Base-by-base conservation (phyloP, 495 filamentous ascomycete genomes). In the Penicillium cinerascens region DNA sequence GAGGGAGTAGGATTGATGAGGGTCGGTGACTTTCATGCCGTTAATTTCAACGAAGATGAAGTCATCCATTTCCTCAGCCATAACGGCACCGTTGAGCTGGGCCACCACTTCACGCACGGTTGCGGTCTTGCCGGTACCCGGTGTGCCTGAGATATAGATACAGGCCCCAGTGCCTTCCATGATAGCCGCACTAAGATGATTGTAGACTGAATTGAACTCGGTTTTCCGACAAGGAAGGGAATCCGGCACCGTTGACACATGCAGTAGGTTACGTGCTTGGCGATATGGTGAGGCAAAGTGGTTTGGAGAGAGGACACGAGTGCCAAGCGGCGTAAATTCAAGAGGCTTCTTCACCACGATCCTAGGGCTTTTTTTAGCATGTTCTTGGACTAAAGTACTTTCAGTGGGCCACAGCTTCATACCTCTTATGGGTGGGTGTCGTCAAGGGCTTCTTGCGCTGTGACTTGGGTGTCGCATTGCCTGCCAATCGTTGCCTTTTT, bases 41-140 rank as follows among this genome's bases (percentile, higher is more conserved):
- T 99, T 99, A 71, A 99, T 97, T 69, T 99, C 95, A 55, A 97
- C 92, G 56, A 97, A 99, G 57, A 96, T 95, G 66, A 99, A 99
- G 67, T 99, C 95, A 59, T 97, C 95, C 46, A 99, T 82, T 70
- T 97, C 92, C 65, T 99, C 95, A 10, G 84, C 82, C 26, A 80
- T 78, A 5, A 97, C 93, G 1, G 91, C 85, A 4, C 80, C 81
- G 53, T 97, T 91, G 9, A 99, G 80, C 67, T 91, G 88, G 16
- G 87, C 84, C 7, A 97, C 86, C 3, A 97, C 93, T 70, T 97
- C 95, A 49, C 95, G 87, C 8, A 99, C 92, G 0, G 95, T 99
- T 22, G 95, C 95, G 6, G 95, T 99, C 65, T 99, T 99, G 47
- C 95, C 95, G 0, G 95, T 99, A n/a, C 95, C 95, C 0, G 95